A percentile compares a stretch with the other conserved stretches of the same genome.
Conservation (phyloP, 345 rosid genomes). For the Brassica carinata region DNA sequence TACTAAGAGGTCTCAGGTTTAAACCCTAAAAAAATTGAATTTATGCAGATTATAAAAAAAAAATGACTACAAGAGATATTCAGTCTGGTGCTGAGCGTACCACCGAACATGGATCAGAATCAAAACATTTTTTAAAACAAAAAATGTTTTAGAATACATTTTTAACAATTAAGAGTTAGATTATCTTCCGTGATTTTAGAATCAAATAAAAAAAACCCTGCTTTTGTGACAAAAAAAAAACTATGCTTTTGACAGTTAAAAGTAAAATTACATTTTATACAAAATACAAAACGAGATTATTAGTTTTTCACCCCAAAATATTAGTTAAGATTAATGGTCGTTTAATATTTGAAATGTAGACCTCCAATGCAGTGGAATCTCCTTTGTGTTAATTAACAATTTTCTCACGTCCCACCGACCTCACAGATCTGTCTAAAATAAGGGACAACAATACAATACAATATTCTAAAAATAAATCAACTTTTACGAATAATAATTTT, state of each 20-base stretch:
- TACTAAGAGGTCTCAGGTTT: too few relatives aligned
- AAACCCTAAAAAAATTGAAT: too few relatives aligned
- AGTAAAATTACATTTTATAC: background rate
- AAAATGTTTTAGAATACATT: too few relatives aligned
- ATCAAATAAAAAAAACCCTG: too few relatives aligned
- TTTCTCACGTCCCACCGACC: constrained; percentile 15
- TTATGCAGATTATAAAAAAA: too few relatives aligned
- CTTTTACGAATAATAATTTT: background rate
- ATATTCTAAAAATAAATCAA: constrained; percentile 9
- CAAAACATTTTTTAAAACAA: too few relatives aligned
- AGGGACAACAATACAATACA: background rate
- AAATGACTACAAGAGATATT: too few relatives aligned
- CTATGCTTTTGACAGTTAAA: background rate
- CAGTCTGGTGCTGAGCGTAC: too few relatives aligned
- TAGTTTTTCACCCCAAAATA: background rate
- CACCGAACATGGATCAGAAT: too few relatives aligned
- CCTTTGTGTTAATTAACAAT: constrained; percentile 20
- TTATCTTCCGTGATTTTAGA: too few relatives aligned
- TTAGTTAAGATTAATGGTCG: background rate
- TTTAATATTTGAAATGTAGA: background rate
- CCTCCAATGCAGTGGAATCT: constrained; percentile 18
- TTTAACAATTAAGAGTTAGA: too few relatives aligned
- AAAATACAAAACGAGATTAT: background rate
- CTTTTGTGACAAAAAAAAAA: too few relatives aligned
- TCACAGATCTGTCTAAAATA: constrained; percentile 27